Percentiles rank a stretch among this genome's conserved stretches.
Conservation (phyloP, 129 eudicot species). For the Helianthus annuus region DNA sequence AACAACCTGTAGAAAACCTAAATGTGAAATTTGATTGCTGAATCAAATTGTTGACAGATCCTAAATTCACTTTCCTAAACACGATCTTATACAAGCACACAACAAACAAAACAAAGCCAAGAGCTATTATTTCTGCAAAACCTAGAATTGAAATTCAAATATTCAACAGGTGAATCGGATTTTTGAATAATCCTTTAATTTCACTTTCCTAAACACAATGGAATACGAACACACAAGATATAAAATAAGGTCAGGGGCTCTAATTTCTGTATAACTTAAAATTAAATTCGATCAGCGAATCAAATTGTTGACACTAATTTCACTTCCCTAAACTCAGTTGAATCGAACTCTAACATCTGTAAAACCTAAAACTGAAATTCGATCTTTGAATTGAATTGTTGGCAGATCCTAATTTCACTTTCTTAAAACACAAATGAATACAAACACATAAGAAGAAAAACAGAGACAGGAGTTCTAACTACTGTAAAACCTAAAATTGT, state of each 20-base stretch:
- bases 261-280: background rate
- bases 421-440: background rate
- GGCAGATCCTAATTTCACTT: background rate
- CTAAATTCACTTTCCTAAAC: background rate
- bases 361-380: no score
- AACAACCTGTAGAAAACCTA: background rate
- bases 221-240: background rate
- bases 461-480: background rate
- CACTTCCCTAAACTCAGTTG: no score
- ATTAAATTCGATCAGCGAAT: background rate
- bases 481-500: no score
- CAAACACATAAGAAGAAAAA: background rate
- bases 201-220: background rate
- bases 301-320: background rate
- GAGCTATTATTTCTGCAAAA: background rate
- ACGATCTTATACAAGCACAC: background rate
- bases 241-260: background rate
- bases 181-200: background rate
- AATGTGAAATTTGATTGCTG: background rate
- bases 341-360: no score
- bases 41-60: background rate
- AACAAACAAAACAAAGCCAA: background rate
- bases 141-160: no score
- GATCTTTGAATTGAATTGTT: no score
- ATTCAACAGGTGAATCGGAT: background rate